A percentile compares a stretch with the other conserved stretches of the same genome.
phyloP scores from a whole-genome alignment of 345 rosid genomes.

The Conringia planisiliqua region DNA sequence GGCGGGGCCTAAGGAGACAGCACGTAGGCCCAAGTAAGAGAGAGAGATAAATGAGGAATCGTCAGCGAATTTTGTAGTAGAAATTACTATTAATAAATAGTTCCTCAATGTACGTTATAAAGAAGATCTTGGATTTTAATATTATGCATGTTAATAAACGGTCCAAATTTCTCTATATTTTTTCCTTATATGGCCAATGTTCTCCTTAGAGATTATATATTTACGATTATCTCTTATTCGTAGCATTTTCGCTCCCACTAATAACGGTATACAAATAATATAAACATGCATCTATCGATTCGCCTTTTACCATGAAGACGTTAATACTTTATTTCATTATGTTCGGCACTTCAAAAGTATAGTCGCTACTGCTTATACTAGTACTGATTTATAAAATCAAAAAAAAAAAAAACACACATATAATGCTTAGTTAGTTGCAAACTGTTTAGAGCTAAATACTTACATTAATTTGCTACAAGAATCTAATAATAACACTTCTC shows the following conservation, averaged over 20 bases:
- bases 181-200: slow-evolving; percentile 6
- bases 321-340: background rate
- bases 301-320: background rate
- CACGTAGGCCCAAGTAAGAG: slow-evolving; percentile 52
- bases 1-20: slow-evolving; percentile 64
- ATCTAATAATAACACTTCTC: background rate
- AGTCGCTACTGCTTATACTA: background rate
- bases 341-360: background rate
- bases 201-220: background rate
- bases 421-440: background rate
- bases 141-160: slow-evolving; percentile 25
- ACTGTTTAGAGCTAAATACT: background rate
- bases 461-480: background rate
- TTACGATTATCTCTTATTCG: background rate
- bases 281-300: background rate
- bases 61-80: slow-evolving; percentile 33
- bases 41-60: slow-evolving; percentile 23
- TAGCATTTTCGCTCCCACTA: slow-evolving; percentile 5
- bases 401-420: background rate
- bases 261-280: background rate
- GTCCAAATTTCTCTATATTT: slow-evolving; percentile 11
- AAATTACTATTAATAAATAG: slow-evolving; percentile 2
- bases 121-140: slow-evolving; percentile 19
- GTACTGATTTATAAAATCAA: background rate
- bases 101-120: slow-evolving; percentile 27